Percentiles rank a stretch among this genome's conserved stretches.
Evolutionary conservation across 169 alveolate species (phyloP).

Genomic region (Babesia caballi): DNA sequence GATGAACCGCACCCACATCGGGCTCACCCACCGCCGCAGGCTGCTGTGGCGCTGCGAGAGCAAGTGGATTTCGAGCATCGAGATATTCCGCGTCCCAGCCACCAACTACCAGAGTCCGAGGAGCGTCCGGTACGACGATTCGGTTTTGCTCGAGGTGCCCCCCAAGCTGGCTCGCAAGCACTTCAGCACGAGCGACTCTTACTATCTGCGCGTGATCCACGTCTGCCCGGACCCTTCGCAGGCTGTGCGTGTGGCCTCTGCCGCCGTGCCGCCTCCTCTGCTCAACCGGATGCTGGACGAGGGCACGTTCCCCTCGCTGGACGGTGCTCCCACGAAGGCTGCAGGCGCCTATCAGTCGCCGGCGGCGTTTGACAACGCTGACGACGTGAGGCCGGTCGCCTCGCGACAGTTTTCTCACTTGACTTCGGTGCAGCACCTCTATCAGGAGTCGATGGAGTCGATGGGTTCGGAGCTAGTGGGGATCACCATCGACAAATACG

Average conservation of each 20-base stretch:
- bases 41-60: conserved; percentile 34
- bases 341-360: not conserved
- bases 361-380: not conserved
- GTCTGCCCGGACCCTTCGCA: not conserved
- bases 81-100: conserved; percentile 26
- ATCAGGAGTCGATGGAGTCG: not conserved
- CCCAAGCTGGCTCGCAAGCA: conserved; percentile 17
- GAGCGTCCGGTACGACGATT: conserved; percentile 14
- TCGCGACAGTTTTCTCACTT: too few species aligned
- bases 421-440: not conserved
- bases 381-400: not conserved
- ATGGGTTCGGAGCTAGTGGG: not conserved
- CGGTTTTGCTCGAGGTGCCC: not conserved
- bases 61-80: conserved; percentile 27
- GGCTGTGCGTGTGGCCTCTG: not conserved
- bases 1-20: conserved; percentile 52
- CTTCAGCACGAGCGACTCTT: conserved; percentile 5
- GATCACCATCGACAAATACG: conserved; percentile 20
- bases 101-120: conserved; percentile 5
- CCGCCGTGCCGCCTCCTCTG: not conserved
- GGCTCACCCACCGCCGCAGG: conserved; percentile 24
- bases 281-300: not conserved
- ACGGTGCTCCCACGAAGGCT: not conserved
- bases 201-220: conserved; percentile 25
- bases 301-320: conserved; percentile 6